Conservation (phyloP, 2,329 filamentous ascomycete genomes). For the Trichoderma semiorbis region DNA sequence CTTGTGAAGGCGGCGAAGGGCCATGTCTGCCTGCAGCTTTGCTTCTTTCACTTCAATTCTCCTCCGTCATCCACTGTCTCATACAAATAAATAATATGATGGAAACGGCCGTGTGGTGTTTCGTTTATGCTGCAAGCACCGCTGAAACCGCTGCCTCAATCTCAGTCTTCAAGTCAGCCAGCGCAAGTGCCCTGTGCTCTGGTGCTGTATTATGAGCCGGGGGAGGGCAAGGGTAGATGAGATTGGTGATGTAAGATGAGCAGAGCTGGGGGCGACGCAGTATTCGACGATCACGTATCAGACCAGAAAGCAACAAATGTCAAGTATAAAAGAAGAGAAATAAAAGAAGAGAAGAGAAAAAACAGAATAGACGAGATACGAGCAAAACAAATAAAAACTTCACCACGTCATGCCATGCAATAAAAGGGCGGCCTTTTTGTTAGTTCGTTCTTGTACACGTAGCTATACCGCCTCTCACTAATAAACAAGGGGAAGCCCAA, state of each 20-base stretch:
- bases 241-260: neutral
- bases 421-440: neutral
- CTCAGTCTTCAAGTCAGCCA: neutral
- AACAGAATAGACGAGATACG: neutral
- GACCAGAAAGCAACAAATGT: neutral
- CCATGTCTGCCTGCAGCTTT: slow-evolving; percentile 24
- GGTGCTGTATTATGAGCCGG: neutral
- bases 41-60: neutral
- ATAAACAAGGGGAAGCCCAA: neutral
- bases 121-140: slow-evolving; percentile 4
- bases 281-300: neutral
- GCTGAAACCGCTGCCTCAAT: neutral
- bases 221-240: neutral
- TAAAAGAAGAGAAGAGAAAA: neutral
- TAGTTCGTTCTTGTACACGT: neutral
- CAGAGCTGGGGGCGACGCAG: neutral
- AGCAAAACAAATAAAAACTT: neutral
- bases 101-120: neutral
- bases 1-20: slow-evolving; percentile 32
- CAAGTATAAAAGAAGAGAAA: neutral
- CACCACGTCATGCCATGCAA: neutral
- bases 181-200: neutral
- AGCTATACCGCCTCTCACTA: neutral
- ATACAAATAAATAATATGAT: neutral
- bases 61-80: neutral